Base-by-base conservation (phyloP, 768 basidiomycete species). In the Lactarius sanguifluus region DNA sequence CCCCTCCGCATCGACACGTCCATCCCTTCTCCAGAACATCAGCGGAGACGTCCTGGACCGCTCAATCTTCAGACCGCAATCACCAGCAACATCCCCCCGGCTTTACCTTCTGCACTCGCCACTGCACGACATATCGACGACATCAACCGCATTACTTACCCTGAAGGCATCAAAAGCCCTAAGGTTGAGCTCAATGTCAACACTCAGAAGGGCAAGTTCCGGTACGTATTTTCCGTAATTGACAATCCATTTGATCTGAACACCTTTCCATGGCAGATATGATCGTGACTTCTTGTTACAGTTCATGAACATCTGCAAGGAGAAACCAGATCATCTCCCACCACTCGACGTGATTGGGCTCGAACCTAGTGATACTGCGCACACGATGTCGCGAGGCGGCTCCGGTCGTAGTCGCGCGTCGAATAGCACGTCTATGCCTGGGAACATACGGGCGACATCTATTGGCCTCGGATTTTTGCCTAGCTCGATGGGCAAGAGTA, bases 251-350 rank as follows among this genome's bases (percentile, higher is more conserved):
- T 34, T 69, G 40, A 7, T 36, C 64, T 67, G 60, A 69, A 38
- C 57, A 34, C 20, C 16, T 41, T 50, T 41, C 28, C 61, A 10
- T 58, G 32, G 20, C 68, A 94, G 96, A 73, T 99, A 99, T 75
- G 94, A 98, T 76, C 94, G 96, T 41, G 94, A 96, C 23, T 99
- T 99, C 86, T 84, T 99, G 30, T 78, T 99, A 66, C 96, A 99
- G 75, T 99, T 99, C 80, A 95, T 97, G 92, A 78, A 80, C 28
- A 79, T 96, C 67, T 99, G 97, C 83, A 92, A 87, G 76, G 96
- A 98, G 79, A 96, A 95, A 77, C 96, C 97, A 3, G 94, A 92
- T 62, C 82, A 85, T 63, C 87, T 98, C 32, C 94, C 94, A 47
- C 86, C 93, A 67, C 84, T 98, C 62, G 94, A 94, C 70, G 89